These are phyloP conservation scores for Westerdykella aurantiaca DNA, from an alignment of 2,329 filamentous ascomycete species.

Conservation along the genomic window DNA sequence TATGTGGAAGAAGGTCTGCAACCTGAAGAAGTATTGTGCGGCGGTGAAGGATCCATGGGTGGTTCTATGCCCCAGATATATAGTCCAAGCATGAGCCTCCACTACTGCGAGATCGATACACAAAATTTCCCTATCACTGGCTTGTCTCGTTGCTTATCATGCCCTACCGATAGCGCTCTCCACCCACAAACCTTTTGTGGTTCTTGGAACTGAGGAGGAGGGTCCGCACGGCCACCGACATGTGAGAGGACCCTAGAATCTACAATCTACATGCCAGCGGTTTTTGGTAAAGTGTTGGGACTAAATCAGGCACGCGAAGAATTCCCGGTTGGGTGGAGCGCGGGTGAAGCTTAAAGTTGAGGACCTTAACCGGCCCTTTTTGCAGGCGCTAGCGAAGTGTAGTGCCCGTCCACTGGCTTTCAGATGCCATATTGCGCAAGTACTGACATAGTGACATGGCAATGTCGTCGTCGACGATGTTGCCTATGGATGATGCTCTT, in stretches of 20 bases:
- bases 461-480: no score
- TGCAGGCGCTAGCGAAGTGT: neutral
- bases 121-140: constrained; percentile 3
- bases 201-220: neutral
- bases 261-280: no score
- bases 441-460: no score
- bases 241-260: constrained; percentile 12
- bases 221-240: neutral
- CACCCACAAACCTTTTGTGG: neutral
- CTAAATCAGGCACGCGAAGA: neutral
- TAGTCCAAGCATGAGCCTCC: neutral
- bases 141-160: neutral
- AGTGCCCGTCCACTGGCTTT: no score
- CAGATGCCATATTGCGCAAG: no score
- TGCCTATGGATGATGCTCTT: no score
- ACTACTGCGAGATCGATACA: neutral
- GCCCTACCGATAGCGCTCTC: constrained; percentile 1
- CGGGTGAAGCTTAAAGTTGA: constrained; percentile 1
- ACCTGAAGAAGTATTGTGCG: neutral
- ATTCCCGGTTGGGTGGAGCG: constrained; percentile 1
- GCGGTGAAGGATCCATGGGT: neutral
- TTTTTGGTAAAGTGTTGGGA: neutral
- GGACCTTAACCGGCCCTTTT: neutral
- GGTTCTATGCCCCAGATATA: neutral
- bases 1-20: neutral